Evolutionary conservation across 2,329 filamentous ascomycete genomes (phyloP).

Genomic region (Septoria petroselini): DNA sequence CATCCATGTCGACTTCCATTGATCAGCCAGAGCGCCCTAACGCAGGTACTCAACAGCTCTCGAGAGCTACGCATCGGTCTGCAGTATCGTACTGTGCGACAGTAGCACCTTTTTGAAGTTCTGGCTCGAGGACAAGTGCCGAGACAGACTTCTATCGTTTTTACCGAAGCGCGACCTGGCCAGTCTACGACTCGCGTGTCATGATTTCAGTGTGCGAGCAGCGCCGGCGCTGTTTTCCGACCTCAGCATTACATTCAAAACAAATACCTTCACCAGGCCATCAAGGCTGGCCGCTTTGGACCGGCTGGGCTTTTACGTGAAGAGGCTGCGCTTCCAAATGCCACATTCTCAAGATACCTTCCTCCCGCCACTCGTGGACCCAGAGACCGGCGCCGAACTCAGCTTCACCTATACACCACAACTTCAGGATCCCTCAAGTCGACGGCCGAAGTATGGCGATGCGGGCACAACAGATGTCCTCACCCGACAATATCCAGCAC

Average conservation of each 20-base stretch:
- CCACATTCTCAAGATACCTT: conserved; percentile 76
- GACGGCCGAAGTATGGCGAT: conserved; percentile 73
- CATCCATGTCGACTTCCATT: conserved; percentile 14
- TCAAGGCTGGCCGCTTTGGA: conserved; percentile 70
- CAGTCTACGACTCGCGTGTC: conserved; percentile 62
- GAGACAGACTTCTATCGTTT: conserved; percentile 45
- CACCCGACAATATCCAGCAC: conserved; percentile 79
- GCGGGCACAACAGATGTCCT: conserved; percentile 75
- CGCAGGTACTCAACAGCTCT: conserved; percentile 38
- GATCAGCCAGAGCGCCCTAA: conserved; percentile 18
- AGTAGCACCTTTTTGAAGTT: conserved; percentile 50
- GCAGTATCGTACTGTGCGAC: conserved; percentile 49
- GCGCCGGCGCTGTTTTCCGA: conserved; percentile 68
- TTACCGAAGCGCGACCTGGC: conserved; percentile 44
- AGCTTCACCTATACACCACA: conserved; percentile 79
- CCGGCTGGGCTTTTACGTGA: conserved; percentile 73
- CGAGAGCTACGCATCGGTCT: conserved; percentile 47
- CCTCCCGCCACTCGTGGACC: conserved; percentile 78
- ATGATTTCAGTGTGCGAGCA: conserved; percentile 67
- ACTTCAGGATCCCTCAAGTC: conserved; percentile 53
- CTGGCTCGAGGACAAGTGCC: conserved; percentile 50
- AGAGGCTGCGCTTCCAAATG: conserved; percentile 73
- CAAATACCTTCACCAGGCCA: conserved; percentile 72
- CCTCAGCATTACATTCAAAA: conserved; percentile 66
- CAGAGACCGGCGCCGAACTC: conserved; percentile 71